Base-by-base conservation (phyloP, 2,329 filamentous ascomycete genomes). In the Teratosphaeria epicoccoides region DNA sequence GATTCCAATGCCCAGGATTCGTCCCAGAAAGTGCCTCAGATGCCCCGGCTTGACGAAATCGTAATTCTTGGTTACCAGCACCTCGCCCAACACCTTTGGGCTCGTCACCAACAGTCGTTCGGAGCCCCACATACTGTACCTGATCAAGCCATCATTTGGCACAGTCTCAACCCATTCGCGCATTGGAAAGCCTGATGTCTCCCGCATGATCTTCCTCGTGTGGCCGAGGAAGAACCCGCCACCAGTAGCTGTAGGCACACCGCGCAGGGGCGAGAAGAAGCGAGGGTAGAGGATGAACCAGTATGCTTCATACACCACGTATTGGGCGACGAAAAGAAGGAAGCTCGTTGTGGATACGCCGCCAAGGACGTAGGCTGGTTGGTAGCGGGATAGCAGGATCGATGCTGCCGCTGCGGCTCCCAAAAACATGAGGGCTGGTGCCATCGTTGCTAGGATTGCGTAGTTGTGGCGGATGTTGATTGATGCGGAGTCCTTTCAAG, bases 1-100 rank as follows among this genome's bases (percentile, higher is more conserved):
- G 12, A 91, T 72, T 9, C 87, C 86, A 11, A 83, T 70, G 9
- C 88, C 85, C 11, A 91, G 73, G 24, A 89, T 73, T 22, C 80
- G 75, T 1, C 77, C 79, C 3, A 91, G 70, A 1, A 76, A 74
- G 43, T 69, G 69, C 28, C 79, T 63, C n/a, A 76, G 55, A 3
- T 70, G 66, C 9, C 50, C 50, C 0, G 74, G 74, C 61, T 76
- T 77, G 53, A 75, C 62, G 58, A 77, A 76, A 12, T 76, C 73
- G 56, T 77, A 77, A 49, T 70, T 76, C 55, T 73, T 72, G 29
- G 71, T 71, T 2, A 75, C 72, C 1, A 78, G 64, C 2, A 78
- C 72, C 57, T 78, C 76, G 2, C 63, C 70, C 10, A 78, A 57
- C 1, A 71, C 73, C 54, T 74, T 73, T 0, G 75, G 71, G 24